A percentile compares a stretch with the other conserved stretches of the same genome.
Evolutionary conservation across 148 eudicot species (phyloP).

Genomic region (Selenicereus undatus): DNA sequence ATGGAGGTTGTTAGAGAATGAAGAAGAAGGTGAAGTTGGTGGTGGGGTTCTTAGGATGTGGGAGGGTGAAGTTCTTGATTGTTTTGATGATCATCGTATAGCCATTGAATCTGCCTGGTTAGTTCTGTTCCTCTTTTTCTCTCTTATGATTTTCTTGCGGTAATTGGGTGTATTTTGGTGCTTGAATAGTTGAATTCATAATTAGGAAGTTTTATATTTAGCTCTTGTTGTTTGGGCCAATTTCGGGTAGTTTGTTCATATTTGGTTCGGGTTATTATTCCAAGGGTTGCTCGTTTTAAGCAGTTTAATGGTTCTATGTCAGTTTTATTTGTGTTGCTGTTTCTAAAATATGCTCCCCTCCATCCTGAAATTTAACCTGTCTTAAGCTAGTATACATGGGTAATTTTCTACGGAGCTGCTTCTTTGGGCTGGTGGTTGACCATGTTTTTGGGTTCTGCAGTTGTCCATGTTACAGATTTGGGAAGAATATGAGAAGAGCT

Average conservation of each 20-base stretch:
- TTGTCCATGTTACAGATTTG: constrained; percentile 92
- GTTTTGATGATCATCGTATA: constrained; percentile 70
- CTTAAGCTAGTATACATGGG: too few species aligned
- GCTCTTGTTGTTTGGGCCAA: not conserved
- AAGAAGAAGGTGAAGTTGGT: constrained; percentile 36
- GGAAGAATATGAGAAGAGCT: constrained; percentile 86
- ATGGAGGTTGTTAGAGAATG: constrained; percentile 47
- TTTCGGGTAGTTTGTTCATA: not conserved
- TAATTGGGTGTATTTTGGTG: not conserved
- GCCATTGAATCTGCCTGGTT: constrained; percentile 77
- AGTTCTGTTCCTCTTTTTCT: constrained; percentile 11
- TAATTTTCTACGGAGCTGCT: too few species aligned
- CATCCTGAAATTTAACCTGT: not conserved
- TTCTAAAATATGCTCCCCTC: not conserved
- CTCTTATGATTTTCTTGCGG: not conserved
- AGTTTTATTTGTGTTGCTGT: not conserved
- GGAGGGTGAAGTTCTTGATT: constrained; percentile 96
- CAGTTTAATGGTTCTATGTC: not conserved
- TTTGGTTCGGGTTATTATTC: constrained; percentile 9
- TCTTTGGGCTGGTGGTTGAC: not conserved
- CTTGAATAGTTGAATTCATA: too few species aligned
- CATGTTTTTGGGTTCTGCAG: constrained; percentile 43
- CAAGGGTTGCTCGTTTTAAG: not conserved
- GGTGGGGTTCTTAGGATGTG: constrained; percentile 85
- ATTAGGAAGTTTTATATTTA: not conserved